phyloP scores from a whole-genome alignment of 2,329 filamentous ascomycete species.

The Stenocarpella maydis region DNA sequence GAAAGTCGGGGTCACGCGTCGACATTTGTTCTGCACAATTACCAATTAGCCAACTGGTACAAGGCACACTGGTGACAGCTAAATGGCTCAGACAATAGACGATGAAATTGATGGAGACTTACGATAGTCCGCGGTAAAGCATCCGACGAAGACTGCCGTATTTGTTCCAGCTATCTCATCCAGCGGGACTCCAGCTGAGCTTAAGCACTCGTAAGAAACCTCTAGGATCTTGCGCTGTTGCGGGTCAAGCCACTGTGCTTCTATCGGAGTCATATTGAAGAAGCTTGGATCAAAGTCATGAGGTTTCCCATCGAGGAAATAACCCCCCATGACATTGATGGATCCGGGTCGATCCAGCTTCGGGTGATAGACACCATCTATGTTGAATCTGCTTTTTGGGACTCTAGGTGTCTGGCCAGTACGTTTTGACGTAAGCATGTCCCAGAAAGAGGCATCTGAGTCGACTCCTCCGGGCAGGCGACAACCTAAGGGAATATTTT shows the following conservation, averaged over 20 bases:
- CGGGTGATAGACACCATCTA: constrained; percentile 38
- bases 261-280: constrained; percentile 50
- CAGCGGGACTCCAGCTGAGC: constrained; percentile 23
- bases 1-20: constrained; percentile 38
- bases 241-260: constrained; percentile 51
- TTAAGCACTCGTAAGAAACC: constrained; percentile 52
- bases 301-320: constrained; percentile 42
- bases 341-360: constrained; percentile 37
- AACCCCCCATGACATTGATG: constrained; percentile 38
- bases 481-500: no score
- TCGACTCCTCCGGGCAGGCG: no score
- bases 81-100: no score
- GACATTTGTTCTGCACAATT: neutral
- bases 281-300: constrained; percentile 48
- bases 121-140: constrained; percentile 37
- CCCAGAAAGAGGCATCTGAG: no score
- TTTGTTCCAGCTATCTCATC: constrained; percentile 37
- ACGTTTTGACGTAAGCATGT: no score
- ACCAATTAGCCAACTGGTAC: no score
- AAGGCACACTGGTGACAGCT: no score
- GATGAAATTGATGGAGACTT: neutral
- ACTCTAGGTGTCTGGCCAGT: constrained; percentile 35
- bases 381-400: constrained; percentile 38
- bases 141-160: constrained; percentile 45
- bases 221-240: constrained; percentile 52